Evolutionary conservation across 768 basidiomycete species (phyloP).

Genomic region (Jaapia argillacea): DNA sequence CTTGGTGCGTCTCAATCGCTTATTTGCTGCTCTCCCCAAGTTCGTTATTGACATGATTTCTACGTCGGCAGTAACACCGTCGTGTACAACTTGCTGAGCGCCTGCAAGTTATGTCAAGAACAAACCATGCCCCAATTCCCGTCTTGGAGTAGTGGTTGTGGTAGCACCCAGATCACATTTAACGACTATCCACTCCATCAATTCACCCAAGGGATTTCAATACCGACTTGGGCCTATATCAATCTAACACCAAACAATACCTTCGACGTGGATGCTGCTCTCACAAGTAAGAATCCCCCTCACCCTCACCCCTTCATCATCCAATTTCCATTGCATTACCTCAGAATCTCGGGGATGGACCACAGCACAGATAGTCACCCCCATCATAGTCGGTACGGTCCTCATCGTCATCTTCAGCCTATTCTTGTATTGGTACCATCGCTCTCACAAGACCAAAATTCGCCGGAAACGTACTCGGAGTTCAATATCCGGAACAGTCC

Average conservation of each 20-base stretch:
- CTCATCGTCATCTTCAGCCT: conserved; percentile 15
- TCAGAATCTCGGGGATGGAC: conserved; percentile 9
- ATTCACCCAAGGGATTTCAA: not conserved
- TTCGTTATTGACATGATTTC: not conserved
- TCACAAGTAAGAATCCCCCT: conserved; percentile 1
- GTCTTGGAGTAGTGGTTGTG: conserved; percentile 1
- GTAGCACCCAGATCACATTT: not conserved
- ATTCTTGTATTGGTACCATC: conserved; percentile 17
- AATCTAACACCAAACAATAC: conserved; percentile 1
- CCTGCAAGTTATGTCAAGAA: conserved; percentile 4
- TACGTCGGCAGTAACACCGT: conserved; percentile 7
- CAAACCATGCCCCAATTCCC: conserved; percentile 1
- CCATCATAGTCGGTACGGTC: conserved; percentile 22
- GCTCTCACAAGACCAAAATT: too few relatives aligned
- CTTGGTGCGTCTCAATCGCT: conserved; percentile 7
- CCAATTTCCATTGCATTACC: not conserved
- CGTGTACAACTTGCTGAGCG: conserved; percentile 7
- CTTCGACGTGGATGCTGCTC: conserved; percentile 7
- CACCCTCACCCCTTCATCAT: not conserved
- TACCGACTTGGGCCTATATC: conserved; percentile 9
- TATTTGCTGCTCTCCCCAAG: too few relatives aligned
- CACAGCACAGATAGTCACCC: conserved; percentile 22
- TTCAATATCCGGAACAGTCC: too few relatives aligned
- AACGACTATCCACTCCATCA: conserved; percentile 2
- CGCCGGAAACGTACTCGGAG: too few relatives aligned